Conservation (phyloP, 73 alveolate species). For the Blepharisma japonicum region DNA sequence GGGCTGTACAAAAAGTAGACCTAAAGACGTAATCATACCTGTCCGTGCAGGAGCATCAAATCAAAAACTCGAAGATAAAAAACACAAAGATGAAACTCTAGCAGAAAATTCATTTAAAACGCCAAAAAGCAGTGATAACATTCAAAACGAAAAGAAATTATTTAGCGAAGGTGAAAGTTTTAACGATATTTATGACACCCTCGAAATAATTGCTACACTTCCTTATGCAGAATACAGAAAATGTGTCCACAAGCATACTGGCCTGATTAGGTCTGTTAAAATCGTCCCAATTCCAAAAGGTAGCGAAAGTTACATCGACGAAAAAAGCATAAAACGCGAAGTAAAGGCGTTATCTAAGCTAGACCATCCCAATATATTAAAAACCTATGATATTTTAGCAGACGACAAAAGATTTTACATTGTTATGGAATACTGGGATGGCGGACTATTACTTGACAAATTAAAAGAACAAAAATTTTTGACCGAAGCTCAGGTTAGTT, state of each 20-base stretch:
- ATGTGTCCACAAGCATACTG: background rate
- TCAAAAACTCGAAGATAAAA: no score
- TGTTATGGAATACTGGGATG: conserved; percentile 45
- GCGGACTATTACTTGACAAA: conserved; percentile 35
- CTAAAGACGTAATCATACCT: no score
- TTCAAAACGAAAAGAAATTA: no score
- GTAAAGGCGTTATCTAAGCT: background rate
- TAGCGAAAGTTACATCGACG: background rate
- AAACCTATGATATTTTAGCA: conserved; percentile 40
- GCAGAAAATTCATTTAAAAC: no score
- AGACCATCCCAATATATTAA: conserved; percentile 46
- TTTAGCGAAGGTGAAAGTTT: background rate
- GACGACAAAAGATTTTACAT: conserved; percentile 43
- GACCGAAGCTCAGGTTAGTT: background rate
- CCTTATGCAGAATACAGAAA: background rate
- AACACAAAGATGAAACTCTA: no score
- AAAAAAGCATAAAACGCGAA: background rate
- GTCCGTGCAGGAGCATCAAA: no score
- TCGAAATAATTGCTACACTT: background rate
- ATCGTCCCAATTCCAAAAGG: conserved; percentile 1
- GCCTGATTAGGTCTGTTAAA: conserved; percentile 10
- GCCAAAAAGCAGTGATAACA: no score
- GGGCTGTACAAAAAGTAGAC: no score
- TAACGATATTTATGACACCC: background rate
- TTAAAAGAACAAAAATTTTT: background rate